A percentile compares a stretch with the other conserved stretches of the same genome.
Conservation (phyloP, 2,329 filamentous ascomycete genomes). For the Fusarium zealandicum region DNA sequence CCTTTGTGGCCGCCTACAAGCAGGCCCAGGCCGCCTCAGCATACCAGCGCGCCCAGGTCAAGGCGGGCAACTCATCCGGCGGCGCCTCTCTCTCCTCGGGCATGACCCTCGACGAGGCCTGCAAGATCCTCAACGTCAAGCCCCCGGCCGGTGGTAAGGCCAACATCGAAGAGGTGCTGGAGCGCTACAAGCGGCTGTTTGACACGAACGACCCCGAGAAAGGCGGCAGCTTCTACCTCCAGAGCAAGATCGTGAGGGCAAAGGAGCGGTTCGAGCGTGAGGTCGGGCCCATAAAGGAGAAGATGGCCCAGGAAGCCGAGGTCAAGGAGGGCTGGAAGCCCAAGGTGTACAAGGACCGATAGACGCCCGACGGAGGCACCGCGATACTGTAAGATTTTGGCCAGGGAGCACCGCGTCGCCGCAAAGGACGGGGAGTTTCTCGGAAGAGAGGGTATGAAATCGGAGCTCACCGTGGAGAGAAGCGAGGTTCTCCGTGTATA, state of each 20-base stretch:
- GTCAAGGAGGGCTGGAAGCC: constrained; percentile 88
- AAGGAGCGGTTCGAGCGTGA: constrained; percentile 92
- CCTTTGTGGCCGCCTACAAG: constrained; percentile 92
- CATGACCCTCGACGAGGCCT: constrained; percentile 94
- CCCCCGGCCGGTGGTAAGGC: constrained; percentile 76
- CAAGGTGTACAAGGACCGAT: constrained; percentile 91
- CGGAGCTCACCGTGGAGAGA: constrained; percentile 20
- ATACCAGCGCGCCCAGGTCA: constrained; percentile 77
- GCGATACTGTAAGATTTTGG: constrained; percentile 34
- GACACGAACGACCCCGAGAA: constrained; percentile 95
- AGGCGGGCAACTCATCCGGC: constrained; percentile 61
- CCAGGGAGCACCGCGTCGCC: neutral
- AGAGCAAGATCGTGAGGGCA: constrained; percentile 94
- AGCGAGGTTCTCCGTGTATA: constrained; percentile 43
- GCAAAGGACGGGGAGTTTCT: constrained; percentile 18
- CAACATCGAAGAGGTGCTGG: constrained; percentile 80
- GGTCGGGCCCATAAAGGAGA: constrained; percentile 74
- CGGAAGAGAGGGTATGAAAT: constrained; percentile 14
- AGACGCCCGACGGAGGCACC: constrained; percentile 29
- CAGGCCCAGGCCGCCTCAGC: constrained; percentile 89
- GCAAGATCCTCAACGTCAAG: constrained; percentile 95
- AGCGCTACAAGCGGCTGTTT: constrained; percentile 92
- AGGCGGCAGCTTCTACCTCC: constrained; percentile 96
- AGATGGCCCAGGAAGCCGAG: constrained; percentile 78
- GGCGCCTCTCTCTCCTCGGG: constrained; percentile 68